phyloP scores from a whole-genome alignment of 2,329 filamentous ascomycete species.

The Graphilbum sp. region DNA sequence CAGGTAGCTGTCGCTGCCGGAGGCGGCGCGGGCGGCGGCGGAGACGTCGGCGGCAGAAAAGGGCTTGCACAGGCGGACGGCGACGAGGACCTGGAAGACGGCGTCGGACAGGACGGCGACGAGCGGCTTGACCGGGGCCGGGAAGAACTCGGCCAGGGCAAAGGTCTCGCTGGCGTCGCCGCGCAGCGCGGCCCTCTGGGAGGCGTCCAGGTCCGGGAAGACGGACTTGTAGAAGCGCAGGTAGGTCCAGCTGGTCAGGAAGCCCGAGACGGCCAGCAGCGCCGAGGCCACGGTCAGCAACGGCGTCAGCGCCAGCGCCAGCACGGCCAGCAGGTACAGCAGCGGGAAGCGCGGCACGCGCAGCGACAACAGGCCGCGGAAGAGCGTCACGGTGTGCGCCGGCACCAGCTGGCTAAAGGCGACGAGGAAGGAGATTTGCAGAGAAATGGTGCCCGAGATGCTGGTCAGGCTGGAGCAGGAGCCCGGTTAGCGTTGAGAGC shows the following conservation, averaged over 20 bases:
- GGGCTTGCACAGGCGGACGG: slow-evolving; percentile 63
- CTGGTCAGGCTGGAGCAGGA: slow-evolving; percentile 56
- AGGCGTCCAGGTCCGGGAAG: slow-evolving; percentile 48
- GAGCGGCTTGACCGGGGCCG: slow-evolving; percentile 62
- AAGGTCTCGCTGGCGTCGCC: slow-evolving; percentile 96
- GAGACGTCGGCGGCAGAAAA: slow-evolving; percentile 72
- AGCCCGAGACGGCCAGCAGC: slow-evolving; percentile 64
- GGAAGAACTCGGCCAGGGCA: slow-evolving; percentile 91
- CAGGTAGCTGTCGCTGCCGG: slow-evolving; percentile 45
- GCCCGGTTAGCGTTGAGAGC: too few species aligned
- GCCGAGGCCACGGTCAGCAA: slow-evolving; percentile 54
- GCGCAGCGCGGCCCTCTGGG: slow-evolving; percentile 46
- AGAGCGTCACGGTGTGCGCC: slow-evolving; percentile 89
- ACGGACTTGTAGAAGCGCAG: slow-evolving; percentile 83
- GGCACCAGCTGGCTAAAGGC: slow-evolving; percentile 96
- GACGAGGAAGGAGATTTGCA: slow-evolving; percentile 88
- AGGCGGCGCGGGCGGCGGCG: slow-evolving; percentile 30
- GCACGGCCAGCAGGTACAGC: slow-evolving; percentile 58
- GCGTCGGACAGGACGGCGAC: slow-evolving; percentile 58
- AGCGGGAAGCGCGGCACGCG: slow-evolving; percentile 61
- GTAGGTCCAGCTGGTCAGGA: slow-evolving; percentile 86
- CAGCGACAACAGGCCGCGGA: slow-evolving; percentile 75
- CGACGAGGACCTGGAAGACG: slow-evolving; percentile 59
- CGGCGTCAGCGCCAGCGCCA: slow-evolving; percentile 42
- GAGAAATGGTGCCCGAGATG: slow-evolving; percentile 73